phyloP scores from a whole-genome alignment of 2,329 filamentous ascomycete species.

The Sporothrix luriei region DNA sequence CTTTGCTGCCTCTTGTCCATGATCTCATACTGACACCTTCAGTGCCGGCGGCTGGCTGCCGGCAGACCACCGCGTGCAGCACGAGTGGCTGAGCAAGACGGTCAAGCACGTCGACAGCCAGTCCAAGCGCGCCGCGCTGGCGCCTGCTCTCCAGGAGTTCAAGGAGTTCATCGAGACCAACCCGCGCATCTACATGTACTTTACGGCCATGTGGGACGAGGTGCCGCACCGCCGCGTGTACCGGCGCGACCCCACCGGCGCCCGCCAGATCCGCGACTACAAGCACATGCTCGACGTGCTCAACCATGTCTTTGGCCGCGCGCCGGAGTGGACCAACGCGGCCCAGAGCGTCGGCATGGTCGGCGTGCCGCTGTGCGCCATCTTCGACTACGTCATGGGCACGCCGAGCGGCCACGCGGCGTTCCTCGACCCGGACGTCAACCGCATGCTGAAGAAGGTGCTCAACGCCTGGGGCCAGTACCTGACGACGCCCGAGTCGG shows the following conservation, averaged over 20 bases:
- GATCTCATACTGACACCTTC: not conserved
- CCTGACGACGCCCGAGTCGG: conserved; percentile 57
- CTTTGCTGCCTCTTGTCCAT: not conserved
- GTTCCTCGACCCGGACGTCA: conserved; percentile 59
- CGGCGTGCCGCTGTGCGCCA: conserved; percentile 56
- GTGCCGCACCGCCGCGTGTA: conserved; percentile 64
- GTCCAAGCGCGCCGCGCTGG: conserved; percentile 50
- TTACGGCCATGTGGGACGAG: conserved; percentile 69
- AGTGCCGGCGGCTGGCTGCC: conserved; percentile 65
- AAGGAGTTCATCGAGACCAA: conserved; percentile 66
- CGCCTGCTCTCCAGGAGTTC: conserved; percentile 66
- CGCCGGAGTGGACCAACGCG: conserved; percentile 57
- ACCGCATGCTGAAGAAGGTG: conserved; percentile 56
- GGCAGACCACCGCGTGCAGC: conserved; percentile 62
- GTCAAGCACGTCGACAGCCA: conserved; percentile 59
- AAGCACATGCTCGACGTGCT: conserved; percentile 66
- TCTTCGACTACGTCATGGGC: conserved; percentile 61
- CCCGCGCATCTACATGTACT: conserved; percentile 66
- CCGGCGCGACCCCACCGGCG: conserved; percentile 61
- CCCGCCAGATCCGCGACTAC: conserved; percentile 66
- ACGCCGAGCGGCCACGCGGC: conserved; percentile 58
- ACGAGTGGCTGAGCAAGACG: conserved; percentile 62
- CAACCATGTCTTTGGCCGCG: conserved; percentile 59
- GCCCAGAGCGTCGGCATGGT: conserved; percentile 56
- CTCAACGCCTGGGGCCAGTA: conserved; percentile 62